Base-by-base conservation (phyloP, 2,329 filamentous ascomycete species). In the Fusarium sp. region DNA sequence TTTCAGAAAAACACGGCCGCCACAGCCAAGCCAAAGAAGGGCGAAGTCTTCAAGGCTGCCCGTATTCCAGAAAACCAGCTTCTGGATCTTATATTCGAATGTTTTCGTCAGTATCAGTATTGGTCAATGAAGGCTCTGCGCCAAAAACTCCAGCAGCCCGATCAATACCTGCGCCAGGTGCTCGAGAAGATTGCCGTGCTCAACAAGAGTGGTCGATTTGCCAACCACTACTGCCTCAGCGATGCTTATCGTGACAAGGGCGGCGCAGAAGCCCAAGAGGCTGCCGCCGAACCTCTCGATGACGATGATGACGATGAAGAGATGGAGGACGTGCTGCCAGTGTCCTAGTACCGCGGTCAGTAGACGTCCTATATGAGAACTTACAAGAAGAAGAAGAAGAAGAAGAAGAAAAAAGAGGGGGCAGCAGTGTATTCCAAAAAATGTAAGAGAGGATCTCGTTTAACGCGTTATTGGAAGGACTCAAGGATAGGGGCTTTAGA, bases 121-220 rank as follows among this genome's bases (percentile, higher is more conserved):
- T 99, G 94, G 93, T 88, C 90, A n/a, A 91, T 98, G 82, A 93
- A 92, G 72, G 86, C 90, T 6, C 84, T 99, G 67, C 92, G 92
- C 63, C 82, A 87, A 46, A 80, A 84, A 58, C 85, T 96, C 35
- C 85, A 88, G 57, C 95, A 99, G 77, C 95, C 95, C 2, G 95
- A 98, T 73, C 88, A 90, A n/a, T 98, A 93, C 75, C 85, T 99
- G 60, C 92, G 94, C 50, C 87, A 95, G 72, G 89, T 88, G 1
- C 78, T 99, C 66, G 90, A 93, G 61, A 88, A 92, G 71, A 86
- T 98, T 57, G 94, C 92, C 0, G 86, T 90, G 17, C 78, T 97
- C 58, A 88, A 96, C 73, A 91, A 93, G 75, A 89, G 87, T 42
- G 94, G 94, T 23, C 84, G 87, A 4, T 97, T 96, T 72, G 89